Evolutionary conservation across 495 filamentous ascomycete species (phyloP), one percentile per base, ranked within the genome.

Genomic region (Stereocaulon alpinum): DNA sequence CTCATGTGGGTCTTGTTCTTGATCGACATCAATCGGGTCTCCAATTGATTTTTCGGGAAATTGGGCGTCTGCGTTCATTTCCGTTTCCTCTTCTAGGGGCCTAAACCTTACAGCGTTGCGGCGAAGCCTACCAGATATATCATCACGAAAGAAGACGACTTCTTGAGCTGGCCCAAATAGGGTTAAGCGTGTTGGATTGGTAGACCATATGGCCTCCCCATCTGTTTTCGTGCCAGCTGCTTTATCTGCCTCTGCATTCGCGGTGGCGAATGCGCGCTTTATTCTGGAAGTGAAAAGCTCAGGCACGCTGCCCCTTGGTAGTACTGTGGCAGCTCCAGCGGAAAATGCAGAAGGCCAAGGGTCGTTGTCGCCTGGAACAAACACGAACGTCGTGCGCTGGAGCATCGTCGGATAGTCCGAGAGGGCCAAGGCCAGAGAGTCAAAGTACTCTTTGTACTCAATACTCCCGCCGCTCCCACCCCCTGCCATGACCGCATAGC

Each of bases 291-390:
- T 95, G 68, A 96, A 97, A 47, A 96, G 66, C 2, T 92, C 88
- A 9, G 93, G 94, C 4, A 98, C 79, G 0, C 74, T 67, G 49
- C 84, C 82, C 14, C 87, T 77, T 0, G 93, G 93, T 14, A 96
- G 66, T 9, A 83, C 77, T 1, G 84, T 80, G 1, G 88, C 80
- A 44, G 89, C 85, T n/a, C 93, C 93, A 14, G 82, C 85, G 2
- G 85, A 86, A 70, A 95, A 95, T 3, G 89, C 80, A 0, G 89
- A 92, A 27, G 82, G 74, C 93, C 93, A 98, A 12, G 91, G 89
- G 68, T 98, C 93, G 69, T 95, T 94, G 68, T 96, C 92, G 43
- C 92, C 92, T 2, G 93, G 93, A 0, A 98, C 86, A 64, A 97
- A 95, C 14, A 96, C 72, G 64, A 96, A 94, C 0, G 88, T 91